These are phyloP conservation scores for Talaromyces wortmannii DNA, from an alignment of 495 filamentous ascomycete species.

Conservation along the genomic window DNA sequence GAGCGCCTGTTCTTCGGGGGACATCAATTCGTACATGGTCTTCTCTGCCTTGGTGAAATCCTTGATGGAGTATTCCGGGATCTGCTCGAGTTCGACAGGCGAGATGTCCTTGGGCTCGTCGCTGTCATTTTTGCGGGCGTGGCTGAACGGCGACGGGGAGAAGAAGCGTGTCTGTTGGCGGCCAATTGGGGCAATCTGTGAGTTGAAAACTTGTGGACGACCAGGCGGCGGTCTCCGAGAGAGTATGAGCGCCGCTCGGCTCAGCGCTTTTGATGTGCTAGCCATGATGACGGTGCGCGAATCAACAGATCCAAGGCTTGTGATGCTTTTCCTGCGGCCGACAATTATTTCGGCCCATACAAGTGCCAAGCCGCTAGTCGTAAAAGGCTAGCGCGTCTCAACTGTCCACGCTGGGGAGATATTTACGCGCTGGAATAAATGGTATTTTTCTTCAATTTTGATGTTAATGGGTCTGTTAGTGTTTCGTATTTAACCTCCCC, in stretches of 20 bases:
- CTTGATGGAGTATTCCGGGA: slow-evolving; percentile 33
- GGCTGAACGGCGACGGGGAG: slow-evolving; percentile 27
- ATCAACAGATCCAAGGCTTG: not conserved
- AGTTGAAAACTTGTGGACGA: not conserved
- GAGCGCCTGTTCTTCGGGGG: slow-evolving; percentile 34
- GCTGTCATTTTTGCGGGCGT: slow-evolving; percentile 30
- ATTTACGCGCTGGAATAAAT: too few relatives aligned
- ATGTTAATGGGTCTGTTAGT: too few relatives aligned
- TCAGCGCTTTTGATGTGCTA: slow-evolving; percentile 30
- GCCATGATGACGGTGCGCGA: slow-evolving; percentile 22
- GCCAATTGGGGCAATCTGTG: slow-evolving; percentile 8
- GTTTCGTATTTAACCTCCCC: too few relatives aligned
- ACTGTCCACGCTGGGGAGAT: not conserved
- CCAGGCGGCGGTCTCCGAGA: slow-evolving; percentile 16
- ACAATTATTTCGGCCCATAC: slow-evolving; percentile 1
- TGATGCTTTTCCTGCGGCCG: not conserved
- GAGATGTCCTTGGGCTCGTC: slow-evolving; percentile 21
- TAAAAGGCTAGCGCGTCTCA: not conserved
- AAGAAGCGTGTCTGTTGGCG: slow-evolving; percentile 25
- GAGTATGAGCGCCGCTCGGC: slow-evolving; percentile 25
- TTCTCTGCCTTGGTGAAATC: slow-evolving; percentile 32
- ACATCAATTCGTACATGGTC: slow-evolving; percentile 39
- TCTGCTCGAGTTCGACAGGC: slow-evolving; percentile 23
- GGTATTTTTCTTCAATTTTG: too few relatives aligned
- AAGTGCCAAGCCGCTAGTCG: not conserved